Conservation (phyloP, 2,329 filamentous ascomycete genomes). For the Metarhizium guizhouense region DNA sequence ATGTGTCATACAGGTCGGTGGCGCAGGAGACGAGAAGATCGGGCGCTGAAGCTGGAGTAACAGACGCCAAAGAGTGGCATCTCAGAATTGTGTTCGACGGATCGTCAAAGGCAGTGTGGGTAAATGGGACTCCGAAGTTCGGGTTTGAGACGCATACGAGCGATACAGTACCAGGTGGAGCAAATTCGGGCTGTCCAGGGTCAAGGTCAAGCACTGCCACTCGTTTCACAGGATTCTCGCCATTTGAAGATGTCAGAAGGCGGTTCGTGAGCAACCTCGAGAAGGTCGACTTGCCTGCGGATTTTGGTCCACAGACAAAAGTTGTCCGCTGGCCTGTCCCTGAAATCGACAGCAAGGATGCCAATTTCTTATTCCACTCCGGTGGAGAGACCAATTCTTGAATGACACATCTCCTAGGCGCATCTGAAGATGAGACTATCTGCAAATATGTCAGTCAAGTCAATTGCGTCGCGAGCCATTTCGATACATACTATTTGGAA, state of each 20-base stretch:
- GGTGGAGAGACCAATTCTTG: constrained; percentile 48
- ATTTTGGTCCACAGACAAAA: constrained; percentile 61
- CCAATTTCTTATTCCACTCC: constrained; percentile 53
- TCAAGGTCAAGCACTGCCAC: constrained; percentile 66
- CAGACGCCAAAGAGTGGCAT: constrained; percentile 57
- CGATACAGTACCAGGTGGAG: constrained; percentile 59
- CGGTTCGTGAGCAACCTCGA: constrained; percentile 57
- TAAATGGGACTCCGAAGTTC: constrained; percentile 59
- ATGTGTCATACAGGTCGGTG: constrained; percentile 51
- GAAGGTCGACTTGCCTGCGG: constrained; percentile 70
- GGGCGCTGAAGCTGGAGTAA: constrained; percentile 56
- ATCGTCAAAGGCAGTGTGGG: constrained; percentile 38
- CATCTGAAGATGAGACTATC: constrained; percentile 46
- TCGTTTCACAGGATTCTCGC: constrained; percentile 10
- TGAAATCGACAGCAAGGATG: constrained; percentile 26
- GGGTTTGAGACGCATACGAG: constrained; percentile 51
- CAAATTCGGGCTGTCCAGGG: constrained; percentile 69
- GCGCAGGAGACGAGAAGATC: constrained; percentile 58
- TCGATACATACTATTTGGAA: constrained; percentile 40
- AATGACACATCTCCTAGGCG: constrained; percentile 37
- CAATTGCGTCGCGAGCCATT: not conserved
- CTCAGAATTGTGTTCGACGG: constrained; percentile 36
- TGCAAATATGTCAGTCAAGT: constrained; percentile 16
- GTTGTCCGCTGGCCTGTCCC: constrained; percentile 29
- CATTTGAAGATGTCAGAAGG: constrained; percentile 40